Base-by-base conservation (phyloP, 78 protist genomes). In the Goniomonas avonlea region DNA sequence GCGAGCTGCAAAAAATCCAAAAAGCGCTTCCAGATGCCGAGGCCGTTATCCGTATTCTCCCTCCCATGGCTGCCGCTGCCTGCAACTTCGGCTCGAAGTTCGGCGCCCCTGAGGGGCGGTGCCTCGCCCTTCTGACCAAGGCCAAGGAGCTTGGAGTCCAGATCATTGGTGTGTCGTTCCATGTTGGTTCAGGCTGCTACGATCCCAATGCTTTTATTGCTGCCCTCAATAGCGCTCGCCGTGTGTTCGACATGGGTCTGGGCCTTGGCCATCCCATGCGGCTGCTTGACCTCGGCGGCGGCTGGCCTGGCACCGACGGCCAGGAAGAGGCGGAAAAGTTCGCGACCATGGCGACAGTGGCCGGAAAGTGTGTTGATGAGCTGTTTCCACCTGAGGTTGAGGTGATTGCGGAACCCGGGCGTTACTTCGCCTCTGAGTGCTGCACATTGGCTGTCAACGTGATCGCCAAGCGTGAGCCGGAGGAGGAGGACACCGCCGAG, bases 331-430 rank as follows among this genome's bases (percentile, higher is more conserved):
- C 7, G 23, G 68, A 60, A 60, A 7, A 13, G 23, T 8, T 60
- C 68, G 35, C n/a, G n/a, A n/a, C 27, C 68, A 11, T 15, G 48
- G 27, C 11, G 38, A 35, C 35, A 15, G 68, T 11, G 35, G 7
- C 68, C 23, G 27, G 38, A 32, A 60, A 32, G 38, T 8, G 23
- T 60, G 27, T 60, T 13, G 68, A 60, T 35, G 35, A 32, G 35
- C 68, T 60, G 23, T 60, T 60, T 11, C 48, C 35, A 11, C 27
- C 35, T 11, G 27, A 7, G 35, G 38, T 60, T 13, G 38, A 32
- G 11, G 68, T 60, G 27, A 60, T 60, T 60, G 68, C 68, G 23
- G 68, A 60, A 11, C 68, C 68, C 35, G 68, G 68, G 7, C 68
- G 68, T 11, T 60, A 60, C 38, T 60, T 15, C 68, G 68, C n/a